phyloP scores from a whole-genome alignment of 2,329 filamentous ascomycete genomes.

The Paracorniculantispora psalliotae region DNA sequence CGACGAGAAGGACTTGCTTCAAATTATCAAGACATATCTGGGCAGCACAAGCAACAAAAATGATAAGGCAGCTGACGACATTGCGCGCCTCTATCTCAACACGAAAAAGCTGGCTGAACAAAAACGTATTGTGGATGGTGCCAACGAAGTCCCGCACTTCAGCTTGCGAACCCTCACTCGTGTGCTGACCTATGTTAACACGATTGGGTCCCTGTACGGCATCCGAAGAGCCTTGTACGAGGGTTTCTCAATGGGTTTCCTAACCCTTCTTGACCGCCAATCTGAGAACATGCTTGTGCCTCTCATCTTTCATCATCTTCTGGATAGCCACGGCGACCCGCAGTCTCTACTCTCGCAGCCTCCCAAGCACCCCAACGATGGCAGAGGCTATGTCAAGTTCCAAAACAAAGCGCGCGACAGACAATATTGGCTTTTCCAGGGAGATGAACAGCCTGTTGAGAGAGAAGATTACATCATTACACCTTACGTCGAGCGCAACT shows the following conservation, averaged over 20 bases:
- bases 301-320: slow-evolving; percentile 73
- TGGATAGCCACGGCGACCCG: slow-evolving; percentile 61
- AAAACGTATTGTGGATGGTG: slow-evolving; percentile 86
- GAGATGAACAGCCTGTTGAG: slow-evolving; percentile 57
- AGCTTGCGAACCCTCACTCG: slow-evolving; percentile 91
- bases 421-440: slow-evolving; percentile 87
- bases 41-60: slow-evolving; percentile 66
- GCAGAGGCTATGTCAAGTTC: slow-evolving; percentile 74
- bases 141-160: slow-evolving; percentile 94
- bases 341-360: slow-evolving; percentile 72
- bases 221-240: slow-evolving; percentile 84
- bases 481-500: slow-evolving; percentile 87
- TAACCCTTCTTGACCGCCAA: slow-evolving; percentile 77
- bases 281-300: slow-evolving; percentile 77
- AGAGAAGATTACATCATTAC: slow-evolving; percentile 94
- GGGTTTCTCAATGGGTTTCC: slow-evolving; percentile 96
- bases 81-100: slow-evolving; percentile 81
- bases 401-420: slow-evolving; percentile 57
- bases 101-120: slow-evolving; percentile 77
- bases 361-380: slow-evolving; percentile 72
- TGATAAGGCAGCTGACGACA: slow-evolving; percentile 69
- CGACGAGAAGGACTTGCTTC: slow-evolving; percentile 79
- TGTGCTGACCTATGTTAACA: slow-evolving; percentile 80
- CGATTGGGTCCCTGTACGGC: slow-evolving; percentile 79
- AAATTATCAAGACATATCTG: slow-evolving; percentile 84